These are phyloP conservation scores for Phytophthora multivora DNA, from an alignment of 352 stramenopile genomes.

Conservation along the genomic window DNA sequence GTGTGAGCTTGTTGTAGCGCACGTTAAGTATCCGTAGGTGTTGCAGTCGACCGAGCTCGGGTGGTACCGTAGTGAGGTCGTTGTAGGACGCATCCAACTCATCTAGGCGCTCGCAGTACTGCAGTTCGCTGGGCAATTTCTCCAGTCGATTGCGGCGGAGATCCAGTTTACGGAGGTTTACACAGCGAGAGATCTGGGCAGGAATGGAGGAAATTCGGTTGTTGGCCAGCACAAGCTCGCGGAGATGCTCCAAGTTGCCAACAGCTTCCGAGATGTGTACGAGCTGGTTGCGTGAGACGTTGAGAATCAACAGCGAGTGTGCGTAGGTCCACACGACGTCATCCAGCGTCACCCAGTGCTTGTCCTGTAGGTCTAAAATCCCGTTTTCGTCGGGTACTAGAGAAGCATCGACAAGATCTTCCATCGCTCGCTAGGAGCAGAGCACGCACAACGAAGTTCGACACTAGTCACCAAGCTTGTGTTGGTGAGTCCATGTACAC, in stretches of 20 bases:
- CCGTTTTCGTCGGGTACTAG: conserved; percentile 73
- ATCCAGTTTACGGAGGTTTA: conserved; percentile 71
- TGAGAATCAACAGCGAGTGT: conserved; percentile 70
- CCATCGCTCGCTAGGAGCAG: conserved; percentile 41
- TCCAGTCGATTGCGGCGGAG: conserved; percentile 75
- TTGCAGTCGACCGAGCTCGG: conserved; percentile 61
- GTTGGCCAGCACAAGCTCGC: conserved; percentile 62
- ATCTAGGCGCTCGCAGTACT: conserved; percentile 77
- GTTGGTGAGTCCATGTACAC: neutral
- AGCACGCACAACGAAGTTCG: neutral
- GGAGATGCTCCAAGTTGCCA: conserved; percentile 66
- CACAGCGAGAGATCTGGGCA: conserved; percentile 54
- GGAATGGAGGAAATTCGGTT: conserved; percentile 68
- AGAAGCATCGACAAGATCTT: conserved; percentile 72
- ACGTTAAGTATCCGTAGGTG: conserved; percentile 66
- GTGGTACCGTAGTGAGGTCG: conserved; percentile 53
- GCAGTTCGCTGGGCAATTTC: conserved; percentile 59
- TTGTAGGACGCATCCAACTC: conserved; percentile 71
- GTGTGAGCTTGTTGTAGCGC: conserved; percentile 74
- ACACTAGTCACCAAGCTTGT: no score
- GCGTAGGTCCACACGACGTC: conserved; percentile 78
- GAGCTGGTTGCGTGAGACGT: conserved; percentile 75
- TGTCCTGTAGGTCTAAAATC: conserved; percentile 72
- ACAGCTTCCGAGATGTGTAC: conserved; percentile 61
- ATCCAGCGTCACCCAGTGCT: conserved; percentile 81